Evolutionary conservation across 768 basidiomycete species (phyloP).

Genomic region (Lepiota brunneoincarnata): DNA sequence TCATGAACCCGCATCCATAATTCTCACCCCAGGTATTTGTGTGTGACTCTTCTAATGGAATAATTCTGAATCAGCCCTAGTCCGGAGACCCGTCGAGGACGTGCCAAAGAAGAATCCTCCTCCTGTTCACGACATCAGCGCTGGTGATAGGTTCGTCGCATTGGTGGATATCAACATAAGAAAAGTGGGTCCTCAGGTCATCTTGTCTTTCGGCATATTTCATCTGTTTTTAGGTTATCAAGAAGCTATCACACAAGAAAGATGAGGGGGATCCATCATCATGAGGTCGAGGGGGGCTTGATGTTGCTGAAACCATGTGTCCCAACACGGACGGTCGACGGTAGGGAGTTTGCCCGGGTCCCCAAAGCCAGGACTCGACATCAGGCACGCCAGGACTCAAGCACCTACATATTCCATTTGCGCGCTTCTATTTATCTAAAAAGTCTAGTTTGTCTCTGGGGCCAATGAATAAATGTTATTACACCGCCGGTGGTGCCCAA

Average conservation of each 20-base stretch:
- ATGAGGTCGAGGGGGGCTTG: too few species aligned
- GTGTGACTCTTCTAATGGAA: background rate
- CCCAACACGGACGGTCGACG: too few species aligned
- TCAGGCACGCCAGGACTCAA: too few species aligned
- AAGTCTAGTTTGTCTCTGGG: too few species aligned
- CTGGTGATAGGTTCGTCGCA: conserved; percentile 9
- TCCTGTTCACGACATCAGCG: conserved; percentile 11
- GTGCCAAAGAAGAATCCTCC: background rate
- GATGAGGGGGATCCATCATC: too few species aligned
- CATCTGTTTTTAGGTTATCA: background rate
- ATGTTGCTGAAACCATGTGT: too few species aligned
- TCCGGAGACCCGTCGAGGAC: background rate
- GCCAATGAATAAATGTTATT: too few species aligned
- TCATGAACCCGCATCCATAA: conserved; percentile 3
- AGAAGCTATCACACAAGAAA: background rate
- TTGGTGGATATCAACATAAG: conserved; percentile 3
- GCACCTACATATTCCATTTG: too few species aligned
- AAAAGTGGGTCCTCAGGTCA: background rate
- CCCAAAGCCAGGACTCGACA: too few species aligned
- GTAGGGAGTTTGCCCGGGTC: too few species aligned
- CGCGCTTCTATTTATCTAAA: too few species aligned
- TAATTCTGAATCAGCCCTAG: background rate
- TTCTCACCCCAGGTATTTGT: background rate
- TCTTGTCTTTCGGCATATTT: background rate
- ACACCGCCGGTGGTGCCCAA: too few species aligned